phyloP scores from a whole-genome alignment of 1,139 yeast species.

The Yamadazyma diddensiae region DNA sequence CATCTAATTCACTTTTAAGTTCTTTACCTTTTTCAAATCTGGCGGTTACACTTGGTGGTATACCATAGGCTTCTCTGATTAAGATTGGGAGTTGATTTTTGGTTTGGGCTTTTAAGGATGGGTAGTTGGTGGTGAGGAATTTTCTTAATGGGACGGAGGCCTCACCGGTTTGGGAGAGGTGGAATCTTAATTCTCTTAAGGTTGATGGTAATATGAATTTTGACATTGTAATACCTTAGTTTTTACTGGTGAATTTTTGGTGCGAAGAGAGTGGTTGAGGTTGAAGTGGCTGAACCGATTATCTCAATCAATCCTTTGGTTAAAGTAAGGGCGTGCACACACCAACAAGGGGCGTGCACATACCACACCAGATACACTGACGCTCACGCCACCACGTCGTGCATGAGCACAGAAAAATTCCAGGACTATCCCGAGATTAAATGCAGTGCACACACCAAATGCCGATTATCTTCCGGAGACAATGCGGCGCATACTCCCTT shows the following conservation, averaged over 20 bases:
- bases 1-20: slow-evolving; percentile 40
- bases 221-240: slow-evolving; percentile 33
- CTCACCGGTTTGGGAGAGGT: slow-evolving; percentile 72
- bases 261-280: background rate
- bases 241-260: slow-evolving; percentile 15
- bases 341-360: no score
- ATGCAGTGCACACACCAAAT: no score
- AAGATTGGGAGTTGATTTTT: slow-evolving; percentile 57
- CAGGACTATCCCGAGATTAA: no score
- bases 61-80: slow-evolving; percentile 72
- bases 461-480: no score
- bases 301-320: no score
- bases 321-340: no score
- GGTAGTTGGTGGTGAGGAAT: slow-evolving; percentile 61
- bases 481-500: no score
- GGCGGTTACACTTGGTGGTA: slow-evolving; percentile 70
- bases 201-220: slow-evolving; percentile 62
- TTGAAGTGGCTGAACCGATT: no score
- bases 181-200: slow-evolving; percentile 75
- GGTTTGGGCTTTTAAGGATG: slow-evolving; percentile 50
- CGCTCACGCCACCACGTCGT: no score
- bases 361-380: no score
- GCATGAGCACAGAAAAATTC: no score
- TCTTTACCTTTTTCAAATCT: slow-evolving; percentile 57
- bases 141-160: slow-evolving; percentile 64